Percentiles rank a stretch among this genome's conserved stretches.
These are phyloP conservation scores for Diatrype stigma DNA, from an alignment of 2,329 filamentous ascomycete genomes.

Conservation along the genomic window DNA sequence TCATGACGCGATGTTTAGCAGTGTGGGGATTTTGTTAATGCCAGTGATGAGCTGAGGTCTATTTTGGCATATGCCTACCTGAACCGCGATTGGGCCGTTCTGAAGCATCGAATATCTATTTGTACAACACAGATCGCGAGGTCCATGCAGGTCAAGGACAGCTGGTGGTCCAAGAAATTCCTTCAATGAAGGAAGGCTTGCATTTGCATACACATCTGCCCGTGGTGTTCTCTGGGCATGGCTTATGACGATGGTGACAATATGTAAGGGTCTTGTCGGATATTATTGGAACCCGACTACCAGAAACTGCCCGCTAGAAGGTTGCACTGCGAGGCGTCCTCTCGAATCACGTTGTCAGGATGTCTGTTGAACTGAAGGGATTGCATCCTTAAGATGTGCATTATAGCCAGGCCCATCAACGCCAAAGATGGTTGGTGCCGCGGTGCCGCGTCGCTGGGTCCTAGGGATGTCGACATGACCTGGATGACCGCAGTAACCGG, in stretches of 20 bases:
- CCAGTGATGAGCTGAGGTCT: neutral
- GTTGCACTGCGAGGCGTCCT: neutral
- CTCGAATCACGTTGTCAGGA: neutral
- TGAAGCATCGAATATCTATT: neutral
- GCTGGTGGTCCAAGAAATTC: too few species aligned
- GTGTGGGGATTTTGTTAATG: neutral
- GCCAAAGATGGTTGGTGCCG: neutral
- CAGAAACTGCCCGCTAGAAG: neutral
- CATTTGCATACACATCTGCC: too few species aligned
- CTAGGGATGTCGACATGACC: neutral
- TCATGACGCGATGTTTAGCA: neutral
- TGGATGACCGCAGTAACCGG: neutral
- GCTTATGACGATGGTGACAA: too few species aligned
- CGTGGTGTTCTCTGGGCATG: neutral
- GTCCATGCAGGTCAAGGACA: neutral
- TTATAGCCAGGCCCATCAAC: neutral
- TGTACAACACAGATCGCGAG: neutral
- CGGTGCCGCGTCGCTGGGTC: neutral
- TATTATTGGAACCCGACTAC: neutral
- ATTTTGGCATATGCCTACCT: neutral
- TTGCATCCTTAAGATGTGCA: neutral
- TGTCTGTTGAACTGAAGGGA: neutral
- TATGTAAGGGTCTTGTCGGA: neutral
- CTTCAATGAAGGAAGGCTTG: too few species aligned
- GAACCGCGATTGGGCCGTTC: neutral